These are phyloP conservation scores for Coemansia sp. DNA, from an alignment of 192 early-diverging fungal genomes.

Conservation along the genomic window DNA sequence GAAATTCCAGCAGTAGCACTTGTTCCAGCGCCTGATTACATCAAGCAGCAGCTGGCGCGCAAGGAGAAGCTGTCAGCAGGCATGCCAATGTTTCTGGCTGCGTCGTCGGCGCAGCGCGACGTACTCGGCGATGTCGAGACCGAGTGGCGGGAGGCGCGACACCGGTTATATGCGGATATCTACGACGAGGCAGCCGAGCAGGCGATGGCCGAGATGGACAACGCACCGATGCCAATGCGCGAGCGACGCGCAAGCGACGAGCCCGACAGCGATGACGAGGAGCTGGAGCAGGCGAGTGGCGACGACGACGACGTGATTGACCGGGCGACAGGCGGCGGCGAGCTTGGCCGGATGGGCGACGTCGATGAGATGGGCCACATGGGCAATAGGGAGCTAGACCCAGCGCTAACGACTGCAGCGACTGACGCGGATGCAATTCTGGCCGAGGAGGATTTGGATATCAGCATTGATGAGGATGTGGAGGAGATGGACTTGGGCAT, in stretches of 20 bases:
- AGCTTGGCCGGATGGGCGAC: too few species aligned
- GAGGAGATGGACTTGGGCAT: conserved; percentile 40
- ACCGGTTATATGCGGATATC: conserved; percentile 19
- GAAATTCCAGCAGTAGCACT: conserved; percentile 31
- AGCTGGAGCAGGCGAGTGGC: background rate
- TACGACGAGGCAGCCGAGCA: conserved; percentile 25
- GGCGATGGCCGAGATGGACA: conserved; percentile 40
- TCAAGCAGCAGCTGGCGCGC: conserved; percentile 17
- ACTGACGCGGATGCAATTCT: background rate
- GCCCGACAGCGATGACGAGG: conserved; percentile 8
- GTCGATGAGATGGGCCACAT: too few species aligned
- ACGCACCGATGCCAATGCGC: conserved; percentile 28
- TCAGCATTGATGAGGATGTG: conserved; percentile 34
- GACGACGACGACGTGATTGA: background rate
- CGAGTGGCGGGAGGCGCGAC: conserved; percentile 37
- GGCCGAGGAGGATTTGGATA: conserved; percentile 7
- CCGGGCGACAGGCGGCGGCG: too few species aligned
- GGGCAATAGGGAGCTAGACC: too few species aligned
- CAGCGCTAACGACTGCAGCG: too few species aligned
- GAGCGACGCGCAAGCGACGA: conserved; percentile 2
- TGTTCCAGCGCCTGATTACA: conserved; percentile 14
- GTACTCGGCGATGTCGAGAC: conserved; percentile 38
- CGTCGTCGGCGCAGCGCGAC: conserved; percentile 20
- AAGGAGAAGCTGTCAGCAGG: conserved; percentile 22
- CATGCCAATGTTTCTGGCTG: conserved; percentile 35